These are phyloP conservation scores for Trichoderma lentiforme DNA, from an alignment of 2,329 filamentous ascomycete species.

Conservation along the genomic window DNA sequence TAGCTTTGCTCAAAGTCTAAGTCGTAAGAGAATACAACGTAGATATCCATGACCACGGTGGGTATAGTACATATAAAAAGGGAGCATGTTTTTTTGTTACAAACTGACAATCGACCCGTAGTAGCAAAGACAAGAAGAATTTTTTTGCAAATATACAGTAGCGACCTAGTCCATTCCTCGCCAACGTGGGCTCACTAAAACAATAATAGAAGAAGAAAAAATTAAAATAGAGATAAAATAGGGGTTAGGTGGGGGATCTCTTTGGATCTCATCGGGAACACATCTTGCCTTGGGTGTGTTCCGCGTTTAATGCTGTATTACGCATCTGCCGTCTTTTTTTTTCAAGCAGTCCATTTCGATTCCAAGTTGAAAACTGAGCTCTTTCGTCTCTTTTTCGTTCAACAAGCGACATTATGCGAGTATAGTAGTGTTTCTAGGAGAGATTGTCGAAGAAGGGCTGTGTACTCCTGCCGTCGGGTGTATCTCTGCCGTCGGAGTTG, in stretches of 20 bases:
- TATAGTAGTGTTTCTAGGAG: neutral
- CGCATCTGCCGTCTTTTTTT: neutral
- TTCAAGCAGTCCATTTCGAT: neutral
- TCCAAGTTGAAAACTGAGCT: neutral
- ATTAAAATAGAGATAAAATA: neutral
- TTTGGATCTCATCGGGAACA: neutral
- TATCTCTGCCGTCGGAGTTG: conserved; percentile 19
- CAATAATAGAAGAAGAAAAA: neutral
- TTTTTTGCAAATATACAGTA: conserved; percentile 11
- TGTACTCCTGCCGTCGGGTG: neutral
- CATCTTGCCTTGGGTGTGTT: neutral
- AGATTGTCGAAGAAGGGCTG: conserved; percentile 8
- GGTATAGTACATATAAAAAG: conserved; percentile 16
- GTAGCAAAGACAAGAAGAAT: neutral
- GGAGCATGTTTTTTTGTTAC: neutral
- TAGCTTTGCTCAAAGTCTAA: conserved; percentile 15
- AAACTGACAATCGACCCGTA: neutral
- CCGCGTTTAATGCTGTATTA: conserved; percentile 2
- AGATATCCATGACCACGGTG: conserved; percentile 17
- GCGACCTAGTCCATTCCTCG: neutral
- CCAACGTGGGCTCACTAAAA: neutral
- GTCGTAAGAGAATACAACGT: conserved; percentile 4
- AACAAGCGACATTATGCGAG: neutral
- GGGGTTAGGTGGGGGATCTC: neutral
- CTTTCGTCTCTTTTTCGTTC: neutral